A percentile compares a stretch with the other conserved stretches of the same genome.
phyloP scores from a whole-genome alignment of 1,284 basidiomycete species.

The Xerocomus tenax region DNA sequence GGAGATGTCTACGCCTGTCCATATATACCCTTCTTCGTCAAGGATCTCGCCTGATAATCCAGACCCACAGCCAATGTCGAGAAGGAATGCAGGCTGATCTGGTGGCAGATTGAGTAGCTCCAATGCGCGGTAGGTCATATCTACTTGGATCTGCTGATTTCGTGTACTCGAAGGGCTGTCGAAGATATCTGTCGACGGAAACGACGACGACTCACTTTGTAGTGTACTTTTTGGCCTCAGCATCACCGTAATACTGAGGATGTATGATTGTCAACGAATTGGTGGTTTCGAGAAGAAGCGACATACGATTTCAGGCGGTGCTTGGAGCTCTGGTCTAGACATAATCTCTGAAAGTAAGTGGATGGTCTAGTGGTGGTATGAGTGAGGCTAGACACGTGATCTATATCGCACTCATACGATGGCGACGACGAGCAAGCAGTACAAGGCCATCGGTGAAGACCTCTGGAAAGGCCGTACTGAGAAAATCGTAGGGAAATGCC shows the following conservation, averaged over 20 bases:
- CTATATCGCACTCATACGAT: slow-evolving; percentile 30
- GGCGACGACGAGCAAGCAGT: slow-evolving; percentile 70
- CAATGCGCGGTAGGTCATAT: slow-evolving; percentile 94
- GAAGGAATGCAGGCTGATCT: slow-evolving; percentile 70
- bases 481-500: slow-evolving; percentile 63
- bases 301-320: slow-evolving; percentile 89
- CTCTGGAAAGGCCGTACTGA: slow-evolving; percentile 85
- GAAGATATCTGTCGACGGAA: background rate
- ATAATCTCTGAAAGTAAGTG: slow-evolving; percentile 42
- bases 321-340: slow-evolving; percentile 92
- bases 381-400: no score
- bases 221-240: slow-evolving; percentile 94
- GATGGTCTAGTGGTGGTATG: no score
- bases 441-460: slow-evolving; percentile 79
- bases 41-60: slow-evolving; percentile 96
- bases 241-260: slow-evolving; percentile 88
- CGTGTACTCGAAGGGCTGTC: slow-evolving; percentile 59
- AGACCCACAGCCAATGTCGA: slow-evolving; percentile 98
- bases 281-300: background rate
- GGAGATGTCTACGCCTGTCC: slow-evolving; percentile 92
- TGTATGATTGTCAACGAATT: slow-evolving; percentile 11
- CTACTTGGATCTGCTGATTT: slow-evolving; percentile 93
- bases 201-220: slow-evolving; percentile 58
- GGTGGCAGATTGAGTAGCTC: slow-evolving; percentile 82
- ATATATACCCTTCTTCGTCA: slow-evolving; percentile 88